Percentiles rank a stretch among this genome's conserved stretches.
phyloP scores from a whole-genome alignment of 352 stramenopile genomes.

The Aphanomyces stellatus region DNA sequence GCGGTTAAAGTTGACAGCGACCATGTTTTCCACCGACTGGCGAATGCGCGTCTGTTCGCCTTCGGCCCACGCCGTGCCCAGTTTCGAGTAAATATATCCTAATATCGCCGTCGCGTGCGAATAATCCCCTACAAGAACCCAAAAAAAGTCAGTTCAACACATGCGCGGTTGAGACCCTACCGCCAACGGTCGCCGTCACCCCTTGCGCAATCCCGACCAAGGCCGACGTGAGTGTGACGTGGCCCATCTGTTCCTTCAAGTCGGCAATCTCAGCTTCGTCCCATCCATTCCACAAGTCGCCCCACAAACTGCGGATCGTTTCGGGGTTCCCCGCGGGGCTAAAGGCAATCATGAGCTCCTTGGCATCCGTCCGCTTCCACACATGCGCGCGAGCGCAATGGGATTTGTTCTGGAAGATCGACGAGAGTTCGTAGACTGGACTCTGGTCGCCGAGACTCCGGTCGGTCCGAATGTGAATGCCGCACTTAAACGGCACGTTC shows the following conservation, averaged over 20 bases:
- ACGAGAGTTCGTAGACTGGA: conserved; percentile 72
- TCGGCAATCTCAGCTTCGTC: conserved; percentile 72
- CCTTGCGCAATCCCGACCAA: conserved; percentile 37
- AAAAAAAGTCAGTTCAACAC: no score
- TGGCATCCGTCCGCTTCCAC: conserved; percentile 42
- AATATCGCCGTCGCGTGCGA: conserved; percentile 58
- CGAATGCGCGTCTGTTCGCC: conserved; percentile 77
- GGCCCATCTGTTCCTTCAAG: conserved; percentile 72
- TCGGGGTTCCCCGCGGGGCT: conserved; percentile 68
- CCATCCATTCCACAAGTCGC: conserved; percentile 82
- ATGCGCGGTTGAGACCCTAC: neutral
- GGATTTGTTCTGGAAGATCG: conserved; percentile 81
- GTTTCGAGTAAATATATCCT: conserved; percentile 78
- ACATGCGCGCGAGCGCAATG: conserved; percentile 66
- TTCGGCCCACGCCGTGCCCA: conserved; percentile 70
- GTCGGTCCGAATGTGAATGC: conserved; percentile 68
- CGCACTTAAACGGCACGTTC: conserved; percentile 73
- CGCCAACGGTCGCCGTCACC: conserved; percentile 48
- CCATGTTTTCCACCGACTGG: conserved; percentile 84
- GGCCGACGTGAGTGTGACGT: conserved; percentile 58
- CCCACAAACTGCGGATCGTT: conserved; percentile 76
- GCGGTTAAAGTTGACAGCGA: conserved; percentile 65
- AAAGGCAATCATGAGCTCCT: conserved; percentile 69
- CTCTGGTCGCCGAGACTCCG: conserved; percentile 32
- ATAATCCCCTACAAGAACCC: conserved; percentile 45